A percentile compares a stretch with the other conserved stretches of the same genome.
These are phyloP conservation scores for Panaeolus papilionaceus DNA, from an alignment of 768 basidiomycete genomes.

Conservation along the genomic window DNA sequence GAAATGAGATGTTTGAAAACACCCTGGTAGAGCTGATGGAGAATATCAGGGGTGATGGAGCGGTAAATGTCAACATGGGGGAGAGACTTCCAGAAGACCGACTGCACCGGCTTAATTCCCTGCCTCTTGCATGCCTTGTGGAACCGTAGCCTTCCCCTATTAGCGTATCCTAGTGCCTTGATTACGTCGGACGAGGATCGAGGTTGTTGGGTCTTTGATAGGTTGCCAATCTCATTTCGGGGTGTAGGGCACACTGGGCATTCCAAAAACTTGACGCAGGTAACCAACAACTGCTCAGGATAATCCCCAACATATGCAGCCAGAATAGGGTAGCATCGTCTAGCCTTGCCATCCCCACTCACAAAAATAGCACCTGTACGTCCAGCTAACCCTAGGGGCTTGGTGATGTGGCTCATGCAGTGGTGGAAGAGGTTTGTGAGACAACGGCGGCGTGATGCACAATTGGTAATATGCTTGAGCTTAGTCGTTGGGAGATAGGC, in stretches of 20 bases:
- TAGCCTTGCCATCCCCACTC: slow-evolving; percentile 39
- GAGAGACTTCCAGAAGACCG: slow-evolving; percentile 35
- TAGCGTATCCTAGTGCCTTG: too few species aligned
- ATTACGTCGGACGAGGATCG: too few species aligned
- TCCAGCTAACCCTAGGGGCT: slow-evolving; percentile 31
- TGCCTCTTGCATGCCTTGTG: slow-evolving; percentile 12
- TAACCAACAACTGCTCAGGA: slow-evolving; percentile 46
- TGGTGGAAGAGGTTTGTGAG: slow-evolving; percentile 40
- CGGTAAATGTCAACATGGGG: slow-evolving; percentile 33
- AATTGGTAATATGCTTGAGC: slow-evolving; percentile 33
- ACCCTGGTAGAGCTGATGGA: slow-evolving; percentile 43
- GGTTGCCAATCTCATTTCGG: neutral
- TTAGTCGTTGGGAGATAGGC: slow-evolving; percentile 43
- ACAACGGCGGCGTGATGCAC: slow-evolving; percentile 23
- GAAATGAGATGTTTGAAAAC: slow-evolving; percentile 36
- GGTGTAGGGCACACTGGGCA: slow-evolving; percentile 12
- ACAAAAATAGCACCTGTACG: slow-evolving; percentile 27
- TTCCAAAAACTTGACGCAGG: slow-evolving; percentile 10
- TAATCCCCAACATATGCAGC: slow-evolving; percentile 44
- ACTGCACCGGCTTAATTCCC: slow-evolving; percentile 23
- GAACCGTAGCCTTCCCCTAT: neutral
- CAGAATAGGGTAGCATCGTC: slow-evolving; percentile 41
- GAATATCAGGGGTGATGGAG: slow-evolving; percentile 38
- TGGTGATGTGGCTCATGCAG: slow-evolving; percentile 27
- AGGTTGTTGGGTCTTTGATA: neutral